Base-by-base conservation (phyloP, 805 yeast genomes). In the Saccharomycopsis sp. region DNA sequence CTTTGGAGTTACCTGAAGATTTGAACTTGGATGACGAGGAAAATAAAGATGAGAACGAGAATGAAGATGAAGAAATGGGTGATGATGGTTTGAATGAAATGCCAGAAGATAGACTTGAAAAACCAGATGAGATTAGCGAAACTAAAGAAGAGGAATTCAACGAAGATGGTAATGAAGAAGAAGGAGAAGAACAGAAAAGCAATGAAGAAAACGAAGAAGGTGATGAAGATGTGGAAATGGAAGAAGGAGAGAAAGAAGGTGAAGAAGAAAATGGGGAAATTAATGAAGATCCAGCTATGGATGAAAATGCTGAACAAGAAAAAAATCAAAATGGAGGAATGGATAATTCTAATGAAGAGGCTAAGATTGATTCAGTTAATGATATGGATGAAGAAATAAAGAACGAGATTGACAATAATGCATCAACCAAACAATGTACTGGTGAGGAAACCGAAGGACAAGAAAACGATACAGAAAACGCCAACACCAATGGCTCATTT, bases 1-100 rank as follows among this genome's bases (percentile, higher is more conserved):
- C 89, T 2, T 67, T 90, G 52, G 96, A 93, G 19, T 68, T 90
- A 23, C 97, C 97, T 0, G 97, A 93, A 13, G 96, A 89, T 55
- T 75, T 90, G 71, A 79, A 90, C 54, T 67, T 90, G 24, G 97
- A 90, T 57, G 79, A 80, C n/a, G 94, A 76, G 20, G 81, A 72
- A 4, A 89, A 79, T 8, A 76, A 68, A 1, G 74, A 64, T 1
- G 72, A 63, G 4, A 71, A 68, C n/a, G 61, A 57, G 19, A 60
- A 60, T 28, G 54, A 53, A 14, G 54, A 55, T 8, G 57, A 58
- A 1, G 59, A 56, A 2, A 59, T 54, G 4, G 57, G 56, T 40
- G 61, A 62, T 47, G 59, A 60, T 47, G 62, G 56, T 38, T 56
- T 56, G 47, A 57, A 54, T 22, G 59, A 48, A 38, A 52, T 36